A percentile compares a stretch with the other conserved stretches of the same genome.
These are phyloP conservation scores for Rhodomyrtus psidioides DNA, from an alignment of 441 rosid genomes.

Conservation along the genomic window DNA sequence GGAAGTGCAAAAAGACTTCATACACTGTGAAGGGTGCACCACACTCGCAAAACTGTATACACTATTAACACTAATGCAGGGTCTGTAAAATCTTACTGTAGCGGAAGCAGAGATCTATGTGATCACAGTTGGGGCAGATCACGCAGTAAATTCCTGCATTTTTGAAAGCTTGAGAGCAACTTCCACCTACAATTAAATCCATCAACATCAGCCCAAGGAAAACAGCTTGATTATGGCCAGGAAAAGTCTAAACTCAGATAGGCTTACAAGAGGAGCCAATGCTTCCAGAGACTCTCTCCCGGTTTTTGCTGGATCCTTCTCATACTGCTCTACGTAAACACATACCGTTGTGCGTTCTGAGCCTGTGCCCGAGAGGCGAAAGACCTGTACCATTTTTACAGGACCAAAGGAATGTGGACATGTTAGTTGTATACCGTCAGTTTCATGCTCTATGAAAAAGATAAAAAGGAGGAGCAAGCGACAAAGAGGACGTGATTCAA, in stretches of 20 bases:
- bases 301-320: conserved; percentile 78
- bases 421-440: neutral
- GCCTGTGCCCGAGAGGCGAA: conserved; percentile 97
- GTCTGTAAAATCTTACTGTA: neutral
- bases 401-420: neutral
- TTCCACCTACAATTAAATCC: conserved; percentile 51
- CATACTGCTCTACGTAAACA: conserved; percentile 90
- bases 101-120: conserved; percentile 26
- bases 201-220: neutral
- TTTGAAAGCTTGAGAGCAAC: conserved; percentile 82
- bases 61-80: neutral
- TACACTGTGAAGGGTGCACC: neutral
- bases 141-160: conserved; percentile 84
- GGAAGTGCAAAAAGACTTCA: neutral
- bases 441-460: neutral
- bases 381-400: conserved; percentile 33
- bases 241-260: neutral
- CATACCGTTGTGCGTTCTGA: conserved; percentile 97
- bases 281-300: conserved; percentile 92
- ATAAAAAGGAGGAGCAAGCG: neutral
- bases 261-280: conserved; percentile 75
- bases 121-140: conserved; percentile 87
- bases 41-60: neutral
- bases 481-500: neutral
- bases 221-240: neutral